phyloP scores from a whole-genome alignment of 2,329 filamentous ascomycete genomes.

The Arthrobotrys sphaeroides region DNA sequence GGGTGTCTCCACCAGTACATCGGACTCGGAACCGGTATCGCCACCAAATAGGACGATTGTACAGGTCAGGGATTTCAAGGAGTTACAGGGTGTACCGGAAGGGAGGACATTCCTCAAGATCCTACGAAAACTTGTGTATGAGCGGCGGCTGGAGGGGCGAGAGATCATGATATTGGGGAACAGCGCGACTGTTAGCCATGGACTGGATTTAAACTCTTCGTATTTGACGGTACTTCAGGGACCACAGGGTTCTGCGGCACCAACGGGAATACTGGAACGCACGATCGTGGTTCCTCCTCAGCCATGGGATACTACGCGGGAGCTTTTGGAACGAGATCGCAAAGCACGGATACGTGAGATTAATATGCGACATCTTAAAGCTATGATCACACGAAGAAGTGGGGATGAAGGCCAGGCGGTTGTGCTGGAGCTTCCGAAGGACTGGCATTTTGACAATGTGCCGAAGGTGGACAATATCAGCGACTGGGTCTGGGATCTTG shows the following conservation, averaged over 20 bases:
- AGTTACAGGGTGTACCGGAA: conserved; percentile 75
- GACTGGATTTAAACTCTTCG: conserved; percentile 60
- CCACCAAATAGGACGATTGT: conserved; percentile 66
- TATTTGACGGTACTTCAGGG: conserved; percentile 64
- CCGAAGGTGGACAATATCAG: conserved; percentile 54
- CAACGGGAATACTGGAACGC: conserved; percentile 60
- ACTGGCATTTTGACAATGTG: conserved; percentile 58
- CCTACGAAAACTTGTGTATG: conserved; percentile 76
- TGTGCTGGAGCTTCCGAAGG: conserved; percentile 58
- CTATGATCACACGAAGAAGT: conserved; percentile 68
- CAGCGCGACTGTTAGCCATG: conserved; percentile 64
- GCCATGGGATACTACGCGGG: conserved; percentile 60
- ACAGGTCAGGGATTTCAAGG: conserved; percentile 81
- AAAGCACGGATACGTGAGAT: conserved; percentile 66
- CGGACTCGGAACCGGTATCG: conserved; percentile 55
- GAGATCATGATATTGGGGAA: conserved; percentile 83
- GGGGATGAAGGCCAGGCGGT: conserved; percentile 59
- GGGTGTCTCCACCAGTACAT: conserved; percentile 55
- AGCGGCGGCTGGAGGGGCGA: conserved; percentile 75
- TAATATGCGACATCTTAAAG: conserved; percentile 72
- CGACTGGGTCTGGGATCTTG: conserved; percentile 69
- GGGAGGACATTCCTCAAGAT: conserved; percentile 75
- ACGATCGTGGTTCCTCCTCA: conserved; percentile 68
- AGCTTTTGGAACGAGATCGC: conserved; percentile 64
- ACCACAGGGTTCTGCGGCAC: conserved; percentile 61